Percentiles rank a stretch among this genome's conserved stretches.
phyloP scores from a whole-genome alignment of 2,329 filamentous ascomycete species.

The Myriangium duriaei region DNA sequence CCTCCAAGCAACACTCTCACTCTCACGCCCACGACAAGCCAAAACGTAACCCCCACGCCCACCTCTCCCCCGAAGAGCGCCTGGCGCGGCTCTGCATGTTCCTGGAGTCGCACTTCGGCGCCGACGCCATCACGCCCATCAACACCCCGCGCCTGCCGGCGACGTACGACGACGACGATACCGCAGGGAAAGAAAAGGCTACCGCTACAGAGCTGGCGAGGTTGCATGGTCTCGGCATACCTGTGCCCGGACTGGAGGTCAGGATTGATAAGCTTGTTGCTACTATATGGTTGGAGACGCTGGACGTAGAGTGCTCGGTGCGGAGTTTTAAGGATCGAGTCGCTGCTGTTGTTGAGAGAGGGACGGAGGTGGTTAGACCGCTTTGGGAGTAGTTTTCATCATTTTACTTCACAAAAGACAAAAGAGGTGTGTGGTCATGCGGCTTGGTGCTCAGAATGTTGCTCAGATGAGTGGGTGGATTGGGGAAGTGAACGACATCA shows the following conservation, averaged over 20 bases:
- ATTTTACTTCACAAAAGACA: no score
- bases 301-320: constrained; percentile 75
- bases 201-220: constrained; percentile 53
- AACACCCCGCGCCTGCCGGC: constrained; percentile 45
- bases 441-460: no score
- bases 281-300: constrained; percentile 79
- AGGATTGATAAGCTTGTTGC: constrained; percentile 78
- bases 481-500: no score
- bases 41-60: constrained; percentile 58
- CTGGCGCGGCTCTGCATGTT: constrained; percentile 85
- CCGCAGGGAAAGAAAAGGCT: constrained; percentile 36
- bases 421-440: no score
- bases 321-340: constrained; percentile 72
- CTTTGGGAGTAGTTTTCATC: constrained; percentile 13
- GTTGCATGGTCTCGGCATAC: constrained; percentile 72
- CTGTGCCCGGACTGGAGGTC: constrained; percentile 79
- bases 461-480: no score
- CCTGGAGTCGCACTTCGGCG: constrained; percentile 90
- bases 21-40: constrained; percentile 29
- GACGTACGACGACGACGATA: constrained; percentile 29
- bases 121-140: constrained; percentile 68
- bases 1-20: constrained; percentile 36
- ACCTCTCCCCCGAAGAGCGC: constrained; percentile 59
- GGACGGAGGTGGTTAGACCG: constrained; percentile 46
- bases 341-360: constrained; percentile 76